Base-by-base conservation (phyloP, 805 yeast genomes). In the Limtongia smithiae region DNA sequence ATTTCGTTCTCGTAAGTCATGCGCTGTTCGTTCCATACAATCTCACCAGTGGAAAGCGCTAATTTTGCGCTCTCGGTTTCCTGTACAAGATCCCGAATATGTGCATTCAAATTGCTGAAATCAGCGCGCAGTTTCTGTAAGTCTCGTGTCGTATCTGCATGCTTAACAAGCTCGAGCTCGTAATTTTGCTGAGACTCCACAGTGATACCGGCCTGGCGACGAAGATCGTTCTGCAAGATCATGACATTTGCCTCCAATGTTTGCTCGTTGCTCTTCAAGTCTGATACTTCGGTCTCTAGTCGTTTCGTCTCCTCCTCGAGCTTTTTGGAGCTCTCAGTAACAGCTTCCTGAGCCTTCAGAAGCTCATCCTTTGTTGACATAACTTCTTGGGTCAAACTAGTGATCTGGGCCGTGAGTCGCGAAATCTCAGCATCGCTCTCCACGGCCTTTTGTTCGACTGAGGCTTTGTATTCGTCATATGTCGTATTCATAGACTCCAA, bases 91-190 rank as follows among this genome's bases (percentile, higher is more conserved):
- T 49, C 53, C 30, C 60, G 58, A 9, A 67, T 56, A 15, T 62
- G 58, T 42, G 63, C 66, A 43, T 68, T 59, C 30, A 58, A 54
- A 20, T 63, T 64, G 24, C 65, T 54, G 39, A n/a, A n/a, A n/a
- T 76, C 68, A 3, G 56, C 36, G 41, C 78, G 72, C 35, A 79
- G 57, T 17, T 62, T 61, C 18, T 71, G 67, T 3, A 76, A 61
- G 9, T 71, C 67, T 46, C 67, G 68, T 1, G 79, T 63, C 6
- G 77, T 72, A n/a, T 72, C 74, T 3, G 80, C 80, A 58, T 78
- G 82, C 53, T 74, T 73, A 35, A 71, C 72, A 36, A 80, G 68
- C 55, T 81, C 85, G 32, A 68, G 64, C 49, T 79, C 80, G 60
- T 80, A 82, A 54, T 76, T 80, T 33, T 61, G 60, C 60, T 80